Base-by-base conservation (phyloP, 1,284 basidiomycete genomes). In the Ganoderma boninense region DNA sequence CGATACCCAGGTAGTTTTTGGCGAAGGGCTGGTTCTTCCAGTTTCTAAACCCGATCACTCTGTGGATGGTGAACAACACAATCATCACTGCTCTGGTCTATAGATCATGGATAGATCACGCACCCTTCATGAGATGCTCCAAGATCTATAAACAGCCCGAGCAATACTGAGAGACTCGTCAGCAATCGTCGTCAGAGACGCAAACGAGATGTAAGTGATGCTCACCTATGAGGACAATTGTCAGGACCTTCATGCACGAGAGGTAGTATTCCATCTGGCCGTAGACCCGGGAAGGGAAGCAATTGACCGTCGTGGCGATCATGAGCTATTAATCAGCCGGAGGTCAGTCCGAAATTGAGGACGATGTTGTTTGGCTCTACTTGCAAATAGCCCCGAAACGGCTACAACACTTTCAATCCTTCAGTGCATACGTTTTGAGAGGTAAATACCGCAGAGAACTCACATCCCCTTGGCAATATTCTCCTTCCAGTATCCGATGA, bases 261-360 rank as follows among this genome's bases (percentile, higher is more conserved):
- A 83, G 79, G 71, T 78, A 82, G 69, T 82, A 83, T 66, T 83
- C 84, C 59, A 84, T 79, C 68, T 81, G 80, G 40, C 82, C 82
- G 40, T 80, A 80, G 11, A 77, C 70, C 13, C 76, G 69, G 1
- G 79, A 79, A 0, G 78, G 73, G 46, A 80, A 78, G 56, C 74
- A 76, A 67, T 80, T 80, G 63, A 79, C 69, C 0, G 64, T 64
- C 72, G 94, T 83, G 71, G 89, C 92, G 66, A 96, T 82, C 0
- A 90, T 83, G 68, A 97, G 90, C 94, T 32, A 32, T 32, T 94
- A 93, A 38, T 83, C 86, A 20, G 35, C 13, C 20, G 32, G 13
- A 35, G 5, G 32, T n/a, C 2, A 20, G 67, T 63, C 5, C 40
- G 2, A 43, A 38, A n/a, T 20, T 60, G 52, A 32, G 5, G 4